These are phyloP conservation scores for Torulaspora gathmanii DNA, from an alignment of 805 yeast genomes.

Conservation along the genomic window DNA sequence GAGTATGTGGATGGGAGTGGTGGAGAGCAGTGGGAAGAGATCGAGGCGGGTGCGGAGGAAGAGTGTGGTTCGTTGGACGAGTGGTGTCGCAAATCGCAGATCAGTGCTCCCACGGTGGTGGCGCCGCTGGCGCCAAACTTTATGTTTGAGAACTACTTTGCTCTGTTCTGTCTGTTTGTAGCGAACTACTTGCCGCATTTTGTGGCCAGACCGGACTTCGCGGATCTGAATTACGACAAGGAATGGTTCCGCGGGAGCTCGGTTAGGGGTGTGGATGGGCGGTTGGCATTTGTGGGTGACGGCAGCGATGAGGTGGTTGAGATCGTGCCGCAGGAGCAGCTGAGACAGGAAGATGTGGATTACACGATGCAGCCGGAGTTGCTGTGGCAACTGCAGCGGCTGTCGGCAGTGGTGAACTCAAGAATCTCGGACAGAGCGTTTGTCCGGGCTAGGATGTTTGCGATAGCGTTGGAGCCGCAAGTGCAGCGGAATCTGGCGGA, in stretches of 20 bases:
- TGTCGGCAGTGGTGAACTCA: constrained; percentile 23
- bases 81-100: constrained; percentile 5
- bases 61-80: neutral
- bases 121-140: constrained; percentile 27
- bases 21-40: constrained; percentile 3
- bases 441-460: constrained; percentile 22
- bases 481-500: constrained; percentile 19
- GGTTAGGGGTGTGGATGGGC: constrained; percentile 9
- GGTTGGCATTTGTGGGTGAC: constrained; percentile 9
- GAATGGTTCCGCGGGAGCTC: constrained; percentile 28
- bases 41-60: constrained; percentile 3
- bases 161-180: constrained; percentile 26
- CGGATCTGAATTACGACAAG: constrained; percentile 21
- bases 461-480: constrained; percentile 21
- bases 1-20: constrained; percentile 1
- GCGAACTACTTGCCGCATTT: constrained; percentile 25
- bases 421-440: constrained; percentile 24
- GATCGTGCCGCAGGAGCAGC: constrained; percentile 10
- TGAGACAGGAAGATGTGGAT: constrained; percentile 5
- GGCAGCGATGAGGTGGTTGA: constrained; percentile 6
- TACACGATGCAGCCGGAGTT: constrained; percentile 23
- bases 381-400: constrained; percentile 30
- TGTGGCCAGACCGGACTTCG: constrained; percentile 25
- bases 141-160: constrained; percentile 29
- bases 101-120: constrained; percentile 25